Base-by-base conservation (phyloP, 2,329 filamentous ascomycete species). In the Chrysoporthe cubensis region DNA sequence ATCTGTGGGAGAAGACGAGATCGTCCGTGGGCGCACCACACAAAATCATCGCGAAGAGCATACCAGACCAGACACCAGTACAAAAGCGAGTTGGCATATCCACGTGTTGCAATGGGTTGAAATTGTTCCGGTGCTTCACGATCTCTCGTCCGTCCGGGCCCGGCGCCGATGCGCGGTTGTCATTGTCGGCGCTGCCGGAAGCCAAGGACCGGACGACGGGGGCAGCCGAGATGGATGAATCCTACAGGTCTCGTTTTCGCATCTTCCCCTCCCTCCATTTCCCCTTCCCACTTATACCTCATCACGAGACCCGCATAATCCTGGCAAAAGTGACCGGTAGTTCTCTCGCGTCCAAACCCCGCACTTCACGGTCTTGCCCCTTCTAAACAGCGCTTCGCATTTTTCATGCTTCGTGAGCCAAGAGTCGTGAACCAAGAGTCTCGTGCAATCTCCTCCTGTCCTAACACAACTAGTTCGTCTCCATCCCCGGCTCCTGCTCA, bases 1-100 rank as follows among this genome's bases (percentile, higher is more conserved):
- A 44, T 65, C 13, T 37, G 40, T 34, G 43, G n/a, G 26, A 58
- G 40, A 54, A 60, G 54, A 65, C 11, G 56, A 56, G 46, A 59
- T 40, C 14, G 26, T 62, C 26, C 42, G 32, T 13, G 42, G 21
- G n/a, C 2, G 13, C 50, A 14, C 16, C 32, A 18, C 16, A n/a
- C 52, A 43, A n/a, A 26, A 48, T 58, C 42, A 40, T 32, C 44
- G 40, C 13, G 40, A 52, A 42, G 42, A 60, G 61, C 62, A 65
- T 64, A 67, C 56, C 62, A 65, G 16, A 40, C 7, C 16, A 40
- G 0, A 34, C 26, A 18, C 6, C 16, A 46, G 8, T 46, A 46
- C 37, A 9, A 46, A 46, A 46, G 13, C 44, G 18, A 46, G 4
- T 46, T 16, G 4, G 4, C 18, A n/a, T 46, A 14, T 18, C 18